Evolutionary conservation across 1,284 basidiomycete species (phyloP), one percentile per base, ranked within the genome.

Genomic region (Chalciporus sp.): DNA sequence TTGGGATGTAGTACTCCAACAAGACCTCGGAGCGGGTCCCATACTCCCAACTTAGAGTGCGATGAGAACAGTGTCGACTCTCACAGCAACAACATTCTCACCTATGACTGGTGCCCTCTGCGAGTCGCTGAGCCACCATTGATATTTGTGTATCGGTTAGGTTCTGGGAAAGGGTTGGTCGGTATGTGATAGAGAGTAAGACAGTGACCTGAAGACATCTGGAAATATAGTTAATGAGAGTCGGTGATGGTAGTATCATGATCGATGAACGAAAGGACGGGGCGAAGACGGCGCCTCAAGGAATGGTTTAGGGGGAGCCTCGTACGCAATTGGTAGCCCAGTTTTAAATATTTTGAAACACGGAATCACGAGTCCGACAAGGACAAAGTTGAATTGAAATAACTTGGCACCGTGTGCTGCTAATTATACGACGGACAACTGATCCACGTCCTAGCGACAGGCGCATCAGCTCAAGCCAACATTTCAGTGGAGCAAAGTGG

Each of bases 1-100:
- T 59, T 1, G 78, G 74, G 52, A 79, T 78, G 41, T 80, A 75
- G 56, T 79, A 75, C 65, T 89, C 86, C 42, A 84, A 72, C 31
- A 86, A 68, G 16, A 86, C 83, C 62, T 87, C 72, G 11, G 81
- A 69, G 40, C 79, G 76, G 0, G 85, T 83, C 9, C 86, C 86
- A 51, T 83, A 75, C 61, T 89, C 86, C 86, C 86, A 89, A 56
- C 83, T 87, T 39, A 46, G 45, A 26, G 40, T 12, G 19, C 20
- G 27, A 20, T 56, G n/a, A 55, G 23, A 6, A 20, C 42, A 27
- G n/a, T 10, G 9, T 8, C 33, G 16, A 19, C 4, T 16, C 14
- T n/a, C 12, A 23, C 9, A 6, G 23, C 26, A 14, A 39, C 37
- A 50, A 10, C 0, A 20, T 27, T 51, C 58, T 51, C 37, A 54